A percentile compares a stretch with the other conserved stretches of the same genome.
phyloP scores from a whole-genome alignment of 2,329 filamentous ascomycete species.

The Epichloe aotearoae region DNA sequence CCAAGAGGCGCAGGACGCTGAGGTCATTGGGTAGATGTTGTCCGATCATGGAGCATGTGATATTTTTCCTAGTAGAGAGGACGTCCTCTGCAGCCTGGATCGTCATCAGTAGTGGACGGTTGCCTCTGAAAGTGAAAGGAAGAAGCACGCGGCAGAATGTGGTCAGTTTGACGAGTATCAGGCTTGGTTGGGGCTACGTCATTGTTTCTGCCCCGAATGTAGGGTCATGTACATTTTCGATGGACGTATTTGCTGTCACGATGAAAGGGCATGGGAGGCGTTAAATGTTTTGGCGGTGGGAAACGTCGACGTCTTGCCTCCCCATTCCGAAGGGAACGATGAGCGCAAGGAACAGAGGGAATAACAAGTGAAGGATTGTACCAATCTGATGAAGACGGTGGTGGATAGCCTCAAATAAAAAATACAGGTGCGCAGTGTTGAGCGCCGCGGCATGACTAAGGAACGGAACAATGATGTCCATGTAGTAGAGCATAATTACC shows the following conservation, averaged over 20 bases:
- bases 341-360: not conserved
- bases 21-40: constrained; percentile 19
- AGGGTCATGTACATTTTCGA: constrained; percentile 10
- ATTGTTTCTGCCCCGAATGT: not conserved
- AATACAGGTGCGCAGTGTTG: not conserved
- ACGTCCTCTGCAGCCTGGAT: not conserved
- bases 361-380: not conserved
- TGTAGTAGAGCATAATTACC: not conserved
- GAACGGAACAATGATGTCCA: not conserved
- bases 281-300: not conserved
- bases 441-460: not conserved
- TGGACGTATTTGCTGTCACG: constrained; percentile 8
- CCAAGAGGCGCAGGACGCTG: constrained; percentile 21
- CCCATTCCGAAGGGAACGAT: too few species aligned
- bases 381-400: not conserved
- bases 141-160: not conserved
- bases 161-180: not conserved
- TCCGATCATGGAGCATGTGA: not conserved
- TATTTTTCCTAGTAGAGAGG: not conserved
- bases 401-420: not conserved
- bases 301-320: not conserved
- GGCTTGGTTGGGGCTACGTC: not conserved
- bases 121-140: not conserved
- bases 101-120: not conserved
- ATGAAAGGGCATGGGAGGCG: constrained; percentile 10